Base-by-base conservation (phyloP, 225 moss, liverwort and hornwort species). In the Bryoerythrophyllum caledonicum region DNA sequence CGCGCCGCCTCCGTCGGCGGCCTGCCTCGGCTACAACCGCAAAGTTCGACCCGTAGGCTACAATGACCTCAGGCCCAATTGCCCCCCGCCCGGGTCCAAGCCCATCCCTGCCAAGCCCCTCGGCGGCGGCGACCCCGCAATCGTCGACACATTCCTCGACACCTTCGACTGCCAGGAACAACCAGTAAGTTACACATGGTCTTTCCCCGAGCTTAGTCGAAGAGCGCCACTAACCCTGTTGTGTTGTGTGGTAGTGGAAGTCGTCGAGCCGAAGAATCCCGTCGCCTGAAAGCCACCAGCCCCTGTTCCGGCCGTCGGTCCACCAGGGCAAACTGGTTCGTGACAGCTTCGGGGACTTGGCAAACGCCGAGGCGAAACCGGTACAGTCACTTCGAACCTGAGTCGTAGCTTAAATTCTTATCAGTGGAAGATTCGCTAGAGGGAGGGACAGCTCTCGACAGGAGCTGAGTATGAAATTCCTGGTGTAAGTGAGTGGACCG, bases 141-240 rank as follows among this genome's bases (percentile, higher is more conserved):
- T 15, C 27, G 68, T 69, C 41, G 82, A 82, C 74, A 82, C 82
- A 7, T 87, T 87, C 73, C 78, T 87, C 7, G 84, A 87, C 74
- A 82, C 84, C 0, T 87, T 87, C 40, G 87, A 87, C 55, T 84
- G 84, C 52, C 87, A 87, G 43, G 84, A 85, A 72, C 80, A 80
- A 75, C 84, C 80, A 72, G 87, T 87, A 75, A 35, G 52, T 38
- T 38, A 38, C 8, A 38, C 60, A 35, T 27, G n/a, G n/a, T 16
- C 17, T 32, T 43, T 20, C 51, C 52, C 10, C 37, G 35, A 19
- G 4, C 10, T 44, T 32, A 32, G 32, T 32, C 32, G 32, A 4
- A 32, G 32, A 5, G 32, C 34, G 34, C 1, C 5, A 38, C 2
- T 38, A 38, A 38, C 38, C 38, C 38, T 38, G 48, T 6, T 49